phyloP scores from a whole-genome alignment of 2,329 filamentous ascomycete species.

The Stagonosporopsis rhizophila region DNA sequence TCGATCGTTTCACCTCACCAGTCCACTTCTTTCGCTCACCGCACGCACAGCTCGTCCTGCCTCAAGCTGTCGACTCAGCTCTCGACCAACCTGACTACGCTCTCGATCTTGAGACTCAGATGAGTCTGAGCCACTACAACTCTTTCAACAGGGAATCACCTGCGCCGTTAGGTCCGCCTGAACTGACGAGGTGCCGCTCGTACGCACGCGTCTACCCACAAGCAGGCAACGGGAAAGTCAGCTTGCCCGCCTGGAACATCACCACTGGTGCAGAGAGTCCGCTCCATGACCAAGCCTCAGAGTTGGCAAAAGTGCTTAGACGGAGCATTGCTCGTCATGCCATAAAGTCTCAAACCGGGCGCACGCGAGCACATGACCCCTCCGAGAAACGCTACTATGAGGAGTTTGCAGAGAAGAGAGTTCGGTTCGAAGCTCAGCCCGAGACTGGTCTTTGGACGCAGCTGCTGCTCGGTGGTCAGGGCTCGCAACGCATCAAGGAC shows the following conservation, averaged over 20 bases:
- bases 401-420: slow-evolving; percentile 31
- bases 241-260: slow-evolving; percentile 52
- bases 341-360: slow-evolving; percentile 33
- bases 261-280: slow-evolving; percentile 48
- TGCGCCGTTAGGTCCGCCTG: slow-evolving; percentile 25
- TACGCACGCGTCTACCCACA: slow-evolving; percentile 54
- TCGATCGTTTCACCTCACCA: slow-evolving; percentile 60
- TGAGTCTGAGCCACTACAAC: slow-evolving; percentile 40
- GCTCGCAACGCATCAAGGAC: slow-evolving; percentile 22
- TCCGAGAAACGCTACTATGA: slow-evolving; percentile 41
- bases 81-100: slow-evolving; percentile 32
- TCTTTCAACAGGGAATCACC: slow-evolving; percentile 24
- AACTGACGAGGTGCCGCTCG: slow-evolving; percentile 38
- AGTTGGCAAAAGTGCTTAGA: slow-evolving; percentile 50
- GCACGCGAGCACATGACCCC: slow-evolving; percentile 33
- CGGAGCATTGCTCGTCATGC: slow-evolving; percentile 49
- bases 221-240: slow-evolving; percentile 44
- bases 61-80: slow-evolving; percentile 35
- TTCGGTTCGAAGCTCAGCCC: slow-evolving; percentile 21
- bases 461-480: slow-evolving; percentile 13
- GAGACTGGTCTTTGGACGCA: slow-evolving; percentile 40
- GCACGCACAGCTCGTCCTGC: slow-evolving; percentile 36
- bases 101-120: slow-evolving; percentile 41
- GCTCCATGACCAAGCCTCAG: slow-evolving; percentile 51
- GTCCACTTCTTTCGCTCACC: slow-evolving; percentile 60